Evolutionary conservation across 139 green algal genomes (phyloP), one percentile per base, ranked within the genome.

Genomic region (Chloropicon primus): DNA sequence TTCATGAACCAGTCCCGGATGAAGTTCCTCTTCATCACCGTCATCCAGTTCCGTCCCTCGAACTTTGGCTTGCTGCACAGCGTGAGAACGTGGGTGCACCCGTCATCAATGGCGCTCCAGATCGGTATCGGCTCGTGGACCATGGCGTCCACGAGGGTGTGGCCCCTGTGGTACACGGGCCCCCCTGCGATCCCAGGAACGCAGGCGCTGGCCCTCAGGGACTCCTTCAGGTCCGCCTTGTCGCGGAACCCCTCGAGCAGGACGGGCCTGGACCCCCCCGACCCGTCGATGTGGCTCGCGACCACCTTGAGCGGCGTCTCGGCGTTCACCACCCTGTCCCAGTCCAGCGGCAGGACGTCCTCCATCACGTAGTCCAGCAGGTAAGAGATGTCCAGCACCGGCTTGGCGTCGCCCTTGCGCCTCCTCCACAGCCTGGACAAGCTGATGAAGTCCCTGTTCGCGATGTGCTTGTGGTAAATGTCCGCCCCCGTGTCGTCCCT

Each of bases 381-480:
- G 80, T 88, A 96, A 24, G 82, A 80, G 22, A 97, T 81, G 85
- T 97, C 83, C 80, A 97, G 91, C 25, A 87, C 83, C 2, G 88
- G 84, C 21, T 41, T 79, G 78, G 81, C 74, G 76, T 10, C 41
- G 25, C 77, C 22, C 26, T 79, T 78, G 22, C 84, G 75, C 53
- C 89, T 78, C 74, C 17, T 62, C 10, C 41, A 17, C 74, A 81
- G 54, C 1, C 90, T 84, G 25, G 76, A 28, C 1, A 96, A 79
- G 72, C 90, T 81, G 3, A 93, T 83, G 82, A 97, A 97, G 0
- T 78, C 72, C 2, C 79, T 76, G 54, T 84, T 82, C 26, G 89
- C 83, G n/a, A 96, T 88, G 82, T 94, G 84, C 24, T 95, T 83
- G 10, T 87, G 76, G 72, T 97, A 97, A 25, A 96, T 90, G 53